Base-by-base conservation (phyloP, 2,329 filamentous ascomycete genomes). In the Venturia aucupariae region DNA sequence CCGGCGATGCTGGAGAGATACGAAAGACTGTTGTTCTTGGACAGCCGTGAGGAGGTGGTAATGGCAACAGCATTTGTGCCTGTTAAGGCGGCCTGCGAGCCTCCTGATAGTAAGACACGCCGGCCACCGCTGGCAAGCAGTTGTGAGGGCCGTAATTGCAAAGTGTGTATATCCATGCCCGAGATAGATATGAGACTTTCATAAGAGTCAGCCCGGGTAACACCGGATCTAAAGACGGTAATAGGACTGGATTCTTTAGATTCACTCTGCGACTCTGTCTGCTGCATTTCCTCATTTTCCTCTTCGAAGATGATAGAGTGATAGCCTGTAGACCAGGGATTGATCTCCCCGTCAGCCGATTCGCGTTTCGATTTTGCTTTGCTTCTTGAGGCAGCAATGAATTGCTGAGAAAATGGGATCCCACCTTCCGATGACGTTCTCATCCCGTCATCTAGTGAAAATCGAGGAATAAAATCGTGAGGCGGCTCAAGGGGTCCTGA, bases 101-200 rank as follows among this genome's bases (percentile, higher is more conserved):
- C 79, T 70, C 60, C 78, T 72, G 13, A 79, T 73, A 68, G 82
- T 77, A 62, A 2, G 80, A 78, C 19, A 77, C 77, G 64, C 80
- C 79, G 39, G 80, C 79, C 65, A 79, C 79, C 65, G 83, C 76
- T 70, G 67, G 78, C 78, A 22, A 87, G 84, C 65, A 94, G 82
- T 70, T 95, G 90, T 41, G 89, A 90, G 0, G 90, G 90, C 4
- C 89, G 84, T 1, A 83, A 82, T 70, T 88, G 87, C 4, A 95
- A 80, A 0, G 89, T 92, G 73, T 96, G 92, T 61, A 96, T 95
- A 72, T 97, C 93, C 73, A 96, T 87, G 2, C 91, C 92, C 0
- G 87, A 85, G 1, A 96, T 83, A 0, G 92, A 97, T 69, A 97
- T 84, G 67, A 97, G 87, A 22, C 90, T 96, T 73, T 97, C 92